Evolutionary conservation across 768 basidiomycete genomes (phyloP), one percentile per base, ranked within the genome.

Genomic region (Boletus rubescentipes): DNA sequence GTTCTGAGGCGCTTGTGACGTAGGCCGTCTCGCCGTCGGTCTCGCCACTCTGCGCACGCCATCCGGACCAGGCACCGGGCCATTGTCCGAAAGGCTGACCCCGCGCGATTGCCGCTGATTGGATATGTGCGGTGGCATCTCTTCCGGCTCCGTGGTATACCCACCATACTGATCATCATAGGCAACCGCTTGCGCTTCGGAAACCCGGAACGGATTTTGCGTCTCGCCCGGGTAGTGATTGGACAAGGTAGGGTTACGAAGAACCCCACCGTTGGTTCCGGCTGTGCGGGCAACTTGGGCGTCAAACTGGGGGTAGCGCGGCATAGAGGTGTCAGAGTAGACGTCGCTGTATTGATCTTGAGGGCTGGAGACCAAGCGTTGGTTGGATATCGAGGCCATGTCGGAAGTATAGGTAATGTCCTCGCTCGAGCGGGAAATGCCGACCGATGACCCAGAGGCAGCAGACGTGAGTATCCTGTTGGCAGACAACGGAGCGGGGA

Each of bases 1-100:
- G 66, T 88, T 87, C 72, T 82, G 82, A 51, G 77, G 75, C 4
- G 74, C 72, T 62, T 87, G 85, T 31, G 87, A 83, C 26, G 81
- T 75, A 14, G 85, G 79, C 41, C 89, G 75, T 60, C 85, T 77
- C 9, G 57, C 39, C 9, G 75, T 65, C 43, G 79, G 83, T 62
- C 90, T 76, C 43, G 89, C 81, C 26, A 95, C 89, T 53, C 93
- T 74, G 37, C 92, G 81, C 26, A 93, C 93, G 49, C 88, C 87
- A 16, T 89, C 85, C 9, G 84, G 80, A 34, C 81, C 81, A 37
- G 89, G 86, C 2, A 94, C 89, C 36, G 91, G 92, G 14, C 95
- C 95, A 62, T 82, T 74, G 60, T 98, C 95, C 50, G 81, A 82
- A 51, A 98, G 71, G 41, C 86, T 86, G 44, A 97, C 79, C 21